Conservation (phyloP, 2,329 filamentous ascomycete genomes). For the Cryphonectria parasitica region DNA sequence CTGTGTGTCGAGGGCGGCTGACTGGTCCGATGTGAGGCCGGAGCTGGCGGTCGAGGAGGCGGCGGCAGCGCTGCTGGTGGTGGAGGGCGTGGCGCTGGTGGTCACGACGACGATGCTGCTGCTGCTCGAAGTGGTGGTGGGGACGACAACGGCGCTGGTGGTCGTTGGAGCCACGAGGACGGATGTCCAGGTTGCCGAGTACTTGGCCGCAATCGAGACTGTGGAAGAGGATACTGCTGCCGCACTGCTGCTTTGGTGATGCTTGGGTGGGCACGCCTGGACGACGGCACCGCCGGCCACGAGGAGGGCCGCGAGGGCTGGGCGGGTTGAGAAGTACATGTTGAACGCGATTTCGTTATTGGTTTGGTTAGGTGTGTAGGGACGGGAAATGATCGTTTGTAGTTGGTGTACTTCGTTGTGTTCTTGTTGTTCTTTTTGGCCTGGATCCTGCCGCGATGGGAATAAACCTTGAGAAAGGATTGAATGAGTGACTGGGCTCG, state of each 20-base stretch:
- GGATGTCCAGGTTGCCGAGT: conserved; percentile 2
- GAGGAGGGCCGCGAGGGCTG: conserved; percentile 27
- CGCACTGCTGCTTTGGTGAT: conserved; percentile 3
- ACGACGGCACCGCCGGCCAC: conserved; percentile 18
- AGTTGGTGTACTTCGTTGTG: not conserved
- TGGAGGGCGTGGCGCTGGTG: conserved; percentile 9
- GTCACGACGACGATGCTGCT: conserved; percentile 6
- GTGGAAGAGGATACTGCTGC: not conserved
- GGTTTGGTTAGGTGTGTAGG: not conserved
- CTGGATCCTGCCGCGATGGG: conserved; percentile 23
- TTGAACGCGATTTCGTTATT: not conserved
- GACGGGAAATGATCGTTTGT: conserved; percentile 10
- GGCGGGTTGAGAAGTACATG: conserved; percentile 27
- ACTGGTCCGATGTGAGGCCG: conserved; percentile 25
- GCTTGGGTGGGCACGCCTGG: conserved; percentile 11
- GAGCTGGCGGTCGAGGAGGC: conserved; percentile 5
- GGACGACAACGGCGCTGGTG: not conserved
- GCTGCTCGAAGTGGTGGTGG: conserved; percentile 1
- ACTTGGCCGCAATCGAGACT: not conserved
- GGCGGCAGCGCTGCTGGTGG: not conserved
- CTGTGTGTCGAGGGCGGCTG: conserved; percentile 27
- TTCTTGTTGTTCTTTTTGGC: conserved; percentile 1
- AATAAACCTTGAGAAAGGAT: not conserved
- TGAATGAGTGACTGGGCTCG: conserved; percentile 26
- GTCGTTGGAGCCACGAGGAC: not conserved